Base-by-base conservation (phyloP, 2,329 filamentous ascomycete genomes). In the Xylariaceae sp. region DNA sequence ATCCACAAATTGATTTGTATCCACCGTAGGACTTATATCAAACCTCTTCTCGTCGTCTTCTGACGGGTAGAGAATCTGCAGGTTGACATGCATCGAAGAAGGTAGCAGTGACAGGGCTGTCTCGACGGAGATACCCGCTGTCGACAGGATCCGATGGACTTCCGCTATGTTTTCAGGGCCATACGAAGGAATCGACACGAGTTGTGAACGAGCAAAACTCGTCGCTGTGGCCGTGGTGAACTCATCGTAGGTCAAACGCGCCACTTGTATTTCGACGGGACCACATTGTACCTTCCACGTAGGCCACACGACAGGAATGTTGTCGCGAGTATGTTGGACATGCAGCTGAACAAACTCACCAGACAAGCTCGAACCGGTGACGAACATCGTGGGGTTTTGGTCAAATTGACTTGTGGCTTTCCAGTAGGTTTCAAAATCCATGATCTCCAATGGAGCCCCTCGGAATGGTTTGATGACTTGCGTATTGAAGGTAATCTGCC, bases 351-450 rank as follows among this genome's bases (percentile, higher is more conserved):
- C 85, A 70, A 97, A 97, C 66, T 97, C 89, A n/a, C 94, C 94
- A 2, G 90, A 95, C 53, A 99, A 73, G 73, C 92, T 97, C 7
- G 92, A 97, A 0, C 92, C 94, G 0, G 92, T 97, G 19, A 99
- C 89, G 29, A 97, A 83, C 29, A 90, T 89, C 67, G 83, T 94
- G 29, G 88, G 87, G 46, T 91, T 88, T 49, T 89, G 85, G 68
- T 96, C 90, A 47, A 94, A 81, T 64, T 96, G 91, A 66, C 91
- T 96, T 1, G 94, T 99, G 0, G 92, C 92, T 72, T 97, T 99
- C 94, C 94, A 99, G 72, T 99, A 99, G 0, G 94, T 97, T 60
- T 95, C 94, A 65, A 97, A 99, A 67, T 97, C 91, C 1, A 94
- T 95, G 57, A 99, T 96, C 71, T 99, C 94, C 27, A 99, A 77